These are phyloP conservation scores for Lepidium africanum DNA, from an alignment of 345 rosid species.

Conservation along the genomic window DNA sequence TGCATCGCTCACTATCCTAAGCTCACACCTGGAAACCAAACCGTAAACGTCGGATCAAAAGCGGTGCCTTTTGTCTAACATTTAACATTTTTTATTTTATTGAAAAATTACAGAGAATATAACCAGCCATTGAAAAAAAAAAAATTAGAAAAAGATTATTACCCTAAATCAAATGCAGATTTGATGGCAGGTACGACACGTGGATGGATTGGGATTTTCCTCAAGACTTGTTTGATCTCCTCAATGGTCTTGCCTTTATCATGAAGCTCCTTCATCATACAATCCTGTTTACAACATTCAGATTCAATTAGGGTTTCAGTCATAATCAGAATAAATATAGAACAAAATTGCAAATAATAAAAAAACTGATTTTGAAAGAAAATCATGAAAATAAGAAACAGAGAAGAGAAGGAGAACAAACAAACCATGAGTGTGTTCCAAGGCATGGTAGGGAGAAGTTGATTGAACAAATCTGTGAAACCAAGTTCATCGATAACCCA, in stretches of 20 bases:
- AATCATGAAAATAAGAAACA: background rate
- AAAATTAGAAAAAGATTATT: too few species aligned
- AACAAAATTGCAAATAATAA: background rate
- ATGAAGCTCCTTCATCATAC: slow-evolving; percentile 73
- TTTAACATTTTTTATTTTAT: too few species aligned
- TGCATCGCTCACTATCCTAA: slow-evolving; percentile 77
- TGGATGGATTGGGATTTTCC: slow-evolving; percentile 53
- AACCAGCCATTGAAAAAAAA: background rate
- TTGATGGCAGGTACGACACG: slow-evolving; percentile 61
- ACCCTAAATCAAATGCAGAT: slow-evolving; percentile 58
- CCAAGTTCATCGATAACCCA: slow-evolving; percentile 80
- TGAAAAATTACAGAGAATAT: background rate
- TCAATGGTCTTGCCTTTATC: slow-evolving; percentile 50
- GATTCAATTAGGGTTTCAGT: background rate
- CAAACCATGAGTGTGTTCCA: slow-evolving; percentile 86
- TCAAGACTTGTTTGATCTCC: slow-evolving; percentile 51
- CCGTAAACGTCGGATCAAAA: too few species aligned
- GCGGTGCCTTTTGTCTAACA: too few species aligned
- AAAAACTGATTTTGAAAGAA: too few species aligned
- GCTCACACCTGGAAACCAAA: slow-evolving; percentile 55
- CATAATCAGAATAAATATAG: background rate
- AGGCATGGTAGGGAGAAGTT: slow-evolving; percentile 84
- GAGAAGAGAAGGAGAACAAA: background rate
- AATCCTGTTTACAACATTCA: slow-evolving; percentile 41
- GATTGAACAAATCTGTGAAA: slow-evolving; percentile 60